Conservation (phyloP, 2,329 filamentous ascomycete genomes). For the Achaetomium macrosporum region DNA sequence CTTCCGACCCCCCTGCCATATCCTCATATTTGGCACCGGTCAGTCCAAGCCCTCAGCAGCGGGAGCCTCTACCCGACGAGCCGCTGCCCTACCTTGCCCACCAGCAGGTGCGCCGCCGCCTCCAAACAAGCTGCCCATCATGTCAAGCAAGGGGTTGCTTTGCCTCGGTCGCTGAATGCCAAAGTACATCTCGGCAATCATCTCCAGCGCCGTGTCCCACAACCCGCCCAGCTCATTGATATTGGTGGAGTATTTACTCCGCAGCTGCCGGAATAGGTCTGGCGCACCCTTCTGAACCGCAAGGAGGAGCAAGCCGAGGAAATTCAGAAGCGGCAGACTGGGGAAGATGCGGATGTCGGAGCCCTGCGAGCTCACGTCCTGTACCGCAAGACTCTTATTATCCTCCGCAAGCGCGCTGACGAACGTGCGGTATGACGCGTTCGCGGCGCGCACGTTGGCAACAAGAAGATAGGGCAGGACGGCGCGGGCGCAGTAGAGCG, state of each 20-base stretch:
- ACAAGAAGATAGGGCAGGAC: conserved; percentile 86
- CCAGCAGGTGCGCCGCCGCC: conserved; percentile 56
- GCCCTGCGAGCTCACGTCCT: conserved; percentile 70
- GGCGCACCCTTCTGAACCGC: conserved; percentile 71
- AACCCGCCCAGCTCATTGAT: conserved; percentile 64
- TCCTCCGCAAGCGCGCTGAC: conserved; percentile 56
- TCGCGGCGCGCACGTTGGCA: conserved; percentile 86
- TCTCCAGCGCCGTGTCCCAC: conserved; percentile 78
- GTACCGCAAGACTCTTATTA: conserved; percentile 57
- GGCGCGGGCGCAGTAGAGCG: conserved; percentile 77
- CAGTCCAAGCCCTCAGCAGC: conserved; percentile 57
- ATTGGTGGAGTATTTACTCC: conserved; percentile 72
- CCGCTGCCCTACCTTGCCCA: conserved; percentile 41
- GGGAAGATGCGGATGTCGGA: conserved; percentile 80
- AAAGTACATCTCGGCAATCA: conserved; percentile 96
- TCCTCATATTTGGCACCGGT: neutral
- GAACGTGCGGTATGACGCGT: conserved; percentile 73
- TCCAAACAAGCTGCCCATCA: conserved; percentile 95
- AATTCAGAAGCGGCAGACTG: conserved; percentile 89
- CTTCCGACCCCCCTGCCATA: neutral
- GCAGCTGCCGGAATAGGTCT: conserved; percentile 78
- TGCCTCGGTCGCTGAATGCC: conserved; percentile 81
- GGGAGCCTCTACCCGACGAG: conserved; percentile 43
- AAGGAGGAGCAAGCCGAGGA: conserved; percentile 77
- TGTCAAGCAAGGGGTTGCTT: conserved; percentile 90